Base-by-base conservation (phyloP, 257 asterid genomes). In the Mitragyna speciosa region DNA sequence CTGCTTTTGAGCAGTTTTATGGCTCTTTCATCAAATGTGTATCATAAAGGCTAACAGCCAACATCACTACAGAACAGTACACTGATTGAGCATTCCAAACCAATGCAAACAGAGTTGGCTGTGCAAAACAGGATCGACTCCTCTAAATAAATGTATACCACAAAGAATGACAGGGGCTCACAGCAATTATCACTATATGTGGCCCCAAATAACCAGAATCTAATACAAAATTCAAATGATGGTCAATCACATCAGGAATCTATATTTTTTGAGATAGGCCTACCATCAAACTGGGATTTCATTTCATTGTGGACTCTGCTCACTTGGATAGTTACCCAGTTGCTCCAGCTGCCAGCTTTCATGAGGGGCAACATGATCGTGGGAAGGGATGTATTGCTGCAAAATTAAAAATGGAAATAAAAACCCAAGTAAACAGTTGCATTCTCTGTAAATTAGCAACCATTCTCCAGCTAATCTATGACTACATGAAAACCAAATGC, bases 321-420 rank as follows among this genome's bases (percentile, higher is more conserved):
- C 86, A 24, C 84, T 77, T 28, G 96, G 91, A 82, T 90, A 90
- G 76, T 73, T 71, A 41, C 89, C 93, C 78, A 93, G 88, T 75
- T 90, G 82, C 89, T 87, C 90, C 91, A 87, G 90, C 83, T 94
- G 84, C 97, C 99, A 96, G 96, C 95, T 92, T 79, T 96, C 99
- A 56, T 91, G 96, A 73, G 99, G 92, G 78, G 99, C 97, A 28
- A 92, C 93, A 58, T 90, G 90, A 65, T 87, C 98, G 66, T 87
- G 79, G 49, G 84, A 89, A 28, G 97, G 92, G 73, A 79, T 76
- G 74, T 83, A 83, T 88, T 90, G 89, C 99, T 96, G 92, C 85
- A 89, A 69, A 86, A 52, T 82, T 65, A 22, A 77, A 78, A 19
- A 79, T 31, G 70, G 68, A 22, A 63, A 61, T 72, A 26, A 84